Conservation (phyloP, 345 rosid genomes). For the Aquilaria yunnanensis region DNA sequence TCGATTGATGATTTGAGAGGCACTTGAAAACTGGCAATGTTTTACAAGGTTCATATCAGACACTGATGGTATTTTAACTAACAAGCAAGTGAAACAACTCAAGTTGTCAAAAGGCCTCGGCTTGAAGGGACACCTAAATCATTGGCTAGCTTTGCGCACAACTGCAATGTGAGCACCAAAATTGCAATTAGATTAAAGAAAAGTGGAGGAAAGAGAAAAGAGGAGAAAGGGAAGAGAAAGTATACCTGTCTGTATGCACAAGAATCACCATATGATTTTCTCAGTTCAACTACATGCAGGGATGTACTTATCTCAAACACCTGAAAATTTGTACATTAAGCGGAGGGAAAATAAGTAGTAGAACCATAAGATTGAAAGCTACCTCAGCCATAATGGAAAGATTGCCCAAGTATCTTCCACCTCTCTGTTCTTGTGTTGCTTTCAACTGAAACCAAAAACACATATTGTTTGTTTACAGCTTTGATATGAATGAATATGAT, state of each 20-base stretch:
- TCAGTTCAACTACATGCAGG: conserved; percentile 73
- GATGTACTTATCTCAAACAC: conserved; percentile 81
- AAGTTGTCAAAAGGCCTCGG: conserved; percentile 22
- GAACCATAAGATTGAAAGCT: neutral
- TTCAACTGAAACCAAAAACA: conserved; percentile 36
- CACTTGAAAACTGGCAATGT: neutral
- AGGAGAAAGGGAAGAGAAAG: neutral
- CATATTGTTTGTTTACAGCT: neutral
- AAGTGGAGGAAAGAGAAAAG: neutral
- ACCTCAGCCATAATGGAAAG: conserved; percentile 87
- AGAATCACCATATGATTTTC: conserved; percentile 82
- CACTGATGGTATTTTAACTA: neutral
- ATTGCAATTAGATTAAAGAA: neutral
- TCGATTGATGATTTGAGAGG: neutral
- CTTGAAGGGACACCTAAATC: conserved; percentile 53
- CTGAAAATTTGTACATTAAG: conserved; percentile 24
- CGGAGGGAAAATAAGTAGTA: neutral
- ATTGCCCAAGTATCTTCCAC: conserved; percentile 42
- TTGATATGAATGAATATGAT: neutral
- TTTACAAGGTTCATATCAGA: neutral
- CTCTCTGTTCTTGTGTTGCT: conserved; percentile 58
- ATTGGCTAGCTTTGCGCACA: conserved; percentile 60
- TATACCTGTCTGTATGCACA: conserved; percentile 68
- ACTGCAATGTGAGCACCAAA: conserved; percentile 38
- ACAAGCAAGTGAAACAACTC: neutral